These are phyloP conservation scores for Penicillium paneum DNA, from an alignment of 2,329 filamentous ascomycete genomes.

Conservation along the genomic window DNA sequence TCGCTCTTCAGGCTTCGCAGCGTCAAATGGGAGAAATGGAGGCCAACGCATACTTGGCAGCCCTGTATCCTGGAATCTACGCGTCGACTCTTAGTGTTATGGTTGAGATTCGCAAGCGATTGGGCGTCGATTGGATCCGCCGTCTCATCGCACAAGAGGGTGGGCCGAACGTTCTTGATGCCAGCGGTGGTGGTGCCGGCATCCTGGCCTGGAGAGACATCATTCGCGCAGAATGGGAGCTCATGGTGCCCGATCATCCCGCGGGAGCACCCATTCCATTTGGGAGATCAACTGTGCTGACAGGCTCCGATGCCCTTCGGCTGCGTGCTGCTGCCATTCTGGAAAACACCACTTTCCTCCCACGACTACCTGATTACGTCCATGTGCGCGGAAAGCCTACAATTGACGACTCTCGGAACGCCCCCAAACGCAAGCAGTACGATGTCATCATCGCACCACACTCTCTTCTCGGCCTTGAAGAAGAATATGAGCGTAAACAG, in stretches of 20 bases:
- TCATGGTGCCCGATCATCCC: conserved; percentile 52
- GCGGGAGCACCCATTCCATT: conserved; percentile 42
- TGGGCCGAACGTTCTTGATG: conserved; percentile 59
- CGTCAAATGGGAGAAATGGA: conserved; percentile 60
- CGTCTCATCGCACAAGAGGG: conserved; percentile 54
- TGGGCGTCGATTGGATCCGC: conserved; percentile 59
- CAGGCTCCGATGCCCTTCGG: conserved; percentile 71
- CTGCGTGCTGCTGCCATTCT: conserved; percentile 72
- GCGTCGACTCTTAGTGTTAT: conserved; percentile 56
- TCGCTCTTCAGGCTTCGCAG: conserved; percentile 56
- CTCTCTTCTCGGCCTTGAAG: conserved; percentile 69
- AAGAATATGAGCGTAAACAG: conserved; percentile 72
- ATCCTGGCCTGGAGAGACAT: conserved; percentile 67
- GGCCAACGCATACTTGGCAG: conserved; percentile 57
- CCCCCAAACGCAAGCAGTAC: conserved; percentile 69
- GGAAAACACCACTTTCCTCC: conserved; percentile 86
- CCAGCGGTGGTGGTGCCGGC: conserved; percentile 60
- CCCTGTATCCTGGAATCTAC: conserved; percentile 61
- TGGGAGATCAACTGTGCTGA: conserved; percentile 76
- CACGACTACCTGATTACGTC: conserved; percentile 82
- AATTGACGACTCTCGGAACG: conserved; percentile 55
- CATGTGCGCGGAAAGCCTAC: conserved; percentile 58
- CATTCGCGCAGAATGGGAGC: conserved; percentile 74
- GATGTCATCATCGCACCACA: conserved; percentile 91
- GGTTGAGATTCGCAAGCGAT: conserved; percentile 58